phyloP scores from a whole-genome alignment of 768 basidiomycete genomes.

The Russula earlei region DNA sequence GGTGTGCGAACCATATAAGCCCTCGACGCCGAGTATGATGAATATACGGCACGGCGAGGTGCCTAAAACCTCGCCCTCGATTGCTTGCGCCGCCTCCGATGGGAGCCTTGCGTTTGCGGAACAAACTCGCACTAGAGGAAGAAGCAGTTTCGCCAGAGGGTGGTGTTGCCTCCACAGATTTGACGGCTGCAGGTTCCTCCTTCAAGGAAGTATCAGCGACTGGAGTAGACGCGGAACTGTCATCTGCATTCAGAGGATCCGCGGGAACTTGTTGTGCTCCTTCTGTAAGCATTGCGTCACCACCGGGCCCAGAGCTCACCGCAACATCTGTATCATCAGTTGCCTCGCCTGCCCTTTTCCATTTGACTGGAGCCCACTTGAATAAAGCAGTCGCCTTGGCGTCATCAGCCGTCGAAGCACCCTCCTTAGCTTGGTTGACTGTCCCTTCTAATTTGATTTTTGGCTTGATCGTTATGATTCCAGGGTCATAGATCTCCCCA shows the following conservation, averaged over 20 bases:
- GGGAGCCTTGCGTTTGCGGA: conserved; percentile 18
- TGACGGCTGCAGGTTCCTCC: conserved; percentile 8
- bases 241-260: neutral
- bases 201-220: neutral
- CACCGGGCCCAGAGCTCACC: neutral
- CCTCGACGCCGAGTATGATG: neutral
- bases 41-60: neutral
- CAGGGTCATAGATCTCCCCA: conserved; percentile 78
- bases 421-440: conserved; percentile 21
- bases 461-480: conserved; percentile 52
- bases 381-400: neutral
- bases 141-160: neutral
- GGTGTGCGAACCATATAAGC: neutral
- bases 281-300: neutral
- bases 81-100: conserved; percentile 6
- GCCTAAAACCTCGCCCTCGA: conserved; percentile 14
- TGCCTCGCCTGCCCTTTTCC: conserved; percentile 16
- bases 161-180: neutral
- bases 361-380: conserved; percentile 19
- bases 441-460: conserved; percentile 51
- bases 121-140: conserved; percentile 9
- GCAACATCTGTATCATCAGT: neutral
- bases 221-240: neutral
- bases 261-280: no score
- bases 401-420: neutral